Base-by-base conservation (phyloP, 2,329 filamentous ascomycete species). In the Hyphodiscus sp. region DNA sequence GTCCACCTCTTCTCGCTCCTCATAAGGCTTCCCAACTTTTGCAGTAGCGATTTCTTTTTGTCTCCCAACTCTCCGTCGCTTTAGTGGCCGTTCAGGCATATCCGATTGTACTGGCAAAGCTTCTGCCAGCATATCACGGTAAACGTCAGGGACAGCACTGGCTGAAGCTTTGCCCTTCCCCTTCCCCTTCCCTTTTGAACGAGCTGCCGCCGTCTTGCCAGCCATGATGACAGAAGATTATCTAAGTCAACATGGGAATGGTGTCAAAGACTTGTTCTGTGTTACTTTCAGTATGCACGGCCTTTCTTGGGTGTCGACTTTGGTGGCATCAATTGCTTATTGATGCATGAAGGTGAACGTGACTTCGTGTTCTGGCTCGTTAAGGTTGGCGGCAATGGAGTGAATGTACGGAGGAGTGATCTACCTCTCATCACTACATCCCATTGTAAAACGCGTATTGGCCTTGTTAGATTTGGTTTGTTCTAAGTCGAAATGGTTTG, bases 61-160 rank as follows among this genome's bases (percentile, higher is more conserved):
- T 47, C 43, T 51, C 38, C 51, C 62, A 38, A 54, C 65, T 51
- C 55, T 66, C 52, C 64, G 57, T 55, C 51, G 65, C 63, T 74
- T 75, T 50, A 70, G 55, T 29, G 70, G 72, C 29, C 68, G 61
- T 57, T 65, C 63, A 1, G 62, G 58, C 8, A 64, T 61, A 47
- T 64, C 58, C 16, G 65, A 57, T 41, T 71, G 66, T 5, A 47
- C 49, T 20, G 67, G 61, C 19, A 68, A 59, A 47, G 70, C 69
- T 50, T 76, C 73, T 33, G 66, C 64, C 23, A 77, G 64, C 71
- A 77, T 70, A 42, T 76, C 73, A 45, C 68, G 69, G 57, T 74
- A 76, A 1, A 76, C 67, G 49, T 70, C 68, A 13, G 73, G 73
- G 11, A 76, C 67, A 3, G 23, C 56, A 52, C 47, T 52, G 4